Base-by-base conservation (phyloP, 2,329 filamentous ascomycete species). In the Claviceps quebecensis region DNA sequence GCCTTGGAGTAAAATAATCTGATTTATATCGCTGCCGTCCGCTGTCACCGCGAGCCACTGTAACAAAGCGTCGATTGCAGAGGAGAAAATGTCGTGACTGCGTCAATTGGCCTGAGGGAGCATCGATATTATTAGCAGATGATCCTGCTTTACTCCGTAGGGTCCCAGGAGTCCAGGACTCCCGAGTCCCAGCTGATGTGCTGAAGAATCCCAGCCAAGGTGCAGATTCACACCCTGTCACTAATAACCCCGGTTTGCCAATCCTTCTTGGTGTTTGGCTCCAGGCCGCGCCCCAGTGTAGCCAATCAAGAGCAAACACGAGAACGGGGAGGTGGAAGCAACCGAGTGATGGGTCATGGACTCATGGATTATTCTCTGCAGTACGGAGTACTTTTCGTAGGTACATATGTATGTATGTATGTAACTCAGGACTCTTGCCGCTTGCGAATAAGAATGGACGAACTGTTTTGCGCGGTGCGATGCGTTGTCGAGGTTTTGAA, bases 281-380 rank as follows among this genome's bases (percentile, higher is more conserved):
- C 29, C 46, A 52, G 17, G 23, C 13, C 37, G 19, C 22, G 26
- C 22, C 16, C 17, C 5, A 14, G 19, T 38, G 46, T 34, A 34
- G 23, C 46, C 50, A 52, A 52, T 52, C 40, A 48, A 5, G 45
- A 23, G 19, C 40, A 38, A 37, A 26, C 23, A 37, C 7, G n/a
- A 26, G 29, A 39, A 52, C 14, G 22, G 40, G 50, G 14, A 29
- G 16, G 26, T 43, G 47, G 39, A 49, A 47, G 45, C 34, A 29
- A 38, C 34, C 34, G 45, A 37, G 34, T 9, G 34, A 46, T 46
- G 17, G 29, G 29, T 34, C 29, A 34, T 9, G 6, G 26, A 26
- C 23, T 26, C 6, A 8, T 26, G 23, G 23, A 26, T 26, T n/a
- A n/a, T n/a, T n/a, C n/a, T n/a, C n/a, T n/a, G n/a, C n/a, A n/a